Base-by-base conservation (phyloP, 2,329 filamentous ascomycete genomes). In the Massarina eburnea region DNA sequence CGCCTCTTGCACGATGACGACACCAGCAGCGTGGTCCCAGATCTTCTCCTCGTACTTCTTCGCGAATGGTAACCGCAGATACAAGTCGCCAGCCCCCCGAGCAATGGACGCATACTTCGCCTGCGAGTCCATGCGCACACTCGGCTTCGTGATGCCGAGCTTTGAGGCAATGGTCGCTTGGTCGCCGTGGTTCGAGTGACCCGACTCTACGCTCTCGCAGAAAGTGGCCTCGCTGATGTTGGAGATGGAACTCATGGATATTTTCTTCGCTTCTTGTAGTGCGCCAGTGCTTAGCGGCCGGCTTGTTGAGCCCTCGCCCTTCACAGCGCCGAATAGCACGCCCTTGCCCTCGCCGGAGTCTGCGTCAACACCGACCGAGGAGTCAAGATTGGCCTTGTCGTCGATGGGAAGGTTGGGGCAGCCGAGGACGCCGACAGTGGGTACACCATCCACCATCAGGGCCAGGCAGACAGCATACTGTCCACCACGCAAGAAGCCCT, bases 41-140 rank as follows among this genome's bases (percentile, higher is more conserved):
- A 99, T 99, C 82, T 99, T 99, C 80, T 99, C 94, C 70, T 95
- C 84, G 75, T 99, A 99, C 43, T 86, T 85, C 59, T 86, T 87
- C 68, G 83, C 88, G 21, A 89, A 86, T 3, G 94, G 94, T 47
- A 99, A 76, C 43, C 95, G 83, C 46, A 99, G 80, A 74, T 99
- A 99, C 55, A 99, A 85, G 66, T 99, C 94, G 39, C 91, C 94
- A 4, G 91, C 91, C 36, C 94, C 94, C 52, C 94, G 81, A 27
- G 94, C 94, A 67, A 99, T 95, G 27, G 89, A 94, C 51, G 86
- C 92, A 73, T 99, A 99, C 74, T 99, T 99, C 60, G 94, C 92
- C 74, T 99, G 94, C 41, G 89, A 95, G 75, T 99, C 94, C 87
- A 99, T 94, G 55, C 92, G 84, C 49, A 99, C 91, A 57, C 88